A percentile compares a stretch with the other conserved stretches of the same genome.
Evolutionary conservation across 2,329 filamentous ascomycete species (phyloP).

Genomic region (Karstenula rhodostoma): DNA sequence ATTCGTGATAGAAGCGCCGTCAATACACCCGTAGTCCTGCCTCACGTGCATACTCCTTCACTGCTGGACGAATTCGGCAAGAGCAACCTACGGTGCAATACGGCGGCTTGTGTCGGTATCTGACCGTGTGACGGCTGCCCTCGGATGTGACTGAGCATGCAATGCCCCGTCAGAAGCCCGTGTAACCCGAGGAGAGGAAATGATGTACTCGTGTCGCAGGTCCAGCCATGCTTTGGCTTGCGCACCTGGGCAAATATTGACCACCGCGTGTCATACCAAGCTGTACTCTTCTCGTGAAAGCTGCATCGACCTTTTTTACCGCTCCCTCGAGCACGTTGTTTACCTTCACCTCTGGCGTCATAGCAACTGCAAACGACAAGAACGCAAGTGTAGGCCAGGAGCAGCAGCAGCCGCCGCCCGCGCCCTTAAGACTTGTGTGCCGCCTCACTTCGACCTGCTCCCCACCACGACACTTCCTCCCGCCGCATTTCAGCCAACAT

Average conservation of each 20-base stretch:
- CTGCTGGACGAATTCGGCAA: background rate
- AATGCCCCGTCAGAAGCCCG: background rate
- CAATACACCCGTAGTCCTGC: background rate
- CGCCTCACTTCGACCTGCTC: slow-evolving; percentile 17
- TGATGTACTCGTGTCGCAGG: background rate
- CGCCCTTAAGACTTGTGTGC: slow-evolving; percentile 23
- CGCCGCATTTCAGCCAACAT: slow-evolving; percentile 35
- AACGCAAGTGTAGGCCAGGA: background rate
- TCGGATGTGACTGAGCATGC: background rate
- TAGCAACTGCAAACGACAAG: slow-evolving; percentile 8
- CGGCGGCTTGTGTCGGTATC: background rate
- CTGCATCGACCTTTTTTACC: background rate
- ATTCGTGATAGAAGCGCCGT: background rate
- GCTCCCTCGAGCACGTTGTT: background rate
- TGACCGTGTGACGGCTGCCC: background rate
- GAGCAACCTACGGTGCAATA: background rate
- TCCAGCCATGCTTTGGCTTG: no score
- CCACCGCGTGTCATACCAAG: background rate
- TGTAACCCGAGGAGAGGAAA: background rate
- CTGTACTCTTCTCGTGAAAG: background rate
- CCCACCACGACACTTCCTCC: slow-evolving; percentile 21
- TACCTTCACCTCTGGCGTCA: background rate
- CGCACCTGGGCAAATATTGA: background rate
- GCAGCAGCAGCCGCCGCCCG: slow-evolving; percentile 2
- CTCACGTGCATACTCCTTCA: slow-evolving; percentile 7